Evolutionary conservation across 176 grass and related monocot genomes (phyloP), one percentile per base, ranked within the genome.

Genomic region (Poa pratensis): DNA sequence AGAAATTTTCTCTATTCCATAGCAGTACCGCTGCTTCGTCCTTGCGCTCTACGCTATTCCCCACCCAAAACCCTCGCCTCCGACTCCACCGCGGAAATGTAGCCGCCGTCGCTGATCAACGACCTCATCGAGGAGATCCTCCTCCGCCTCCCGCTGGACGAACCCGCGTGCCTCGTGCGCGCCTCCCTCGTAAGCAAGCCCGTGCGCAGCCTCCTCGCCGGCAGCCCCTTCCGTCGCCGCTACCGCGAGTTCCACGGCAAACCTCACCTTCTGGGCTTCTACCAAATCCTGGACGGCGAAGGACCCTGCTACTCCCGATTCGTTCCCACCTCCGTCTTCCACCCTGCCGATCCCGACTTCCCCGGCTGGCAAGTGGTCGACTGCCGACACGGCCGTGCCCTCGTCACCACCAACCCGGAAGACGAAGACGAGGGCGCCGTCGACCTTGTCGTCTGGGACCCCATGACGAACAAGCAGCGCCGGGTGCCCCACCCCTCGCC

Each of bases 311-410:
- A 57, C 0, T 62, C 18, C 19, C 55, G 3, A 16, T 69, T 67
- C 30, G 30, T 66, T 7, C 28, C 63, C 17, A 50, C 40, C 42
- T 35, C 43, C 19, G 20, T 4, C 2, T 69, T 69, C 15, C 3
- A 18, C 18, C 28, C 34, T 20, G 32, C 34, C 8, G 65, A 69
- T 8, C 65, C 65, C 65, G 34, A 9, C 64, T 32, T 2, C 17
- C 30, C 32, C 17, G 1, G 18, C 32, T 68, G 23, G 53, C 6
- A 11, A 23, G 28, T 45, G 37, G 15, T 73, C 9, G 74, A 85
- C 46, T 57, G 50, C 83, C 77, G 67, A 15, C 77, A 80, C 28
- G 67, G n/a, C n/a, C n/a, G n/a, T n/a, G n/a, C n/a, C n/a, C n/a
- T n/a, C n/a, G n/a, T n/a, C n/a, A n/a, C n/a, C n/a, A n/a, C n/a